Evolutionary conservation across 2,329 filamentous ascomycete species (phyloP).

Genomic region (Ceratocystis destructans): DNA sequence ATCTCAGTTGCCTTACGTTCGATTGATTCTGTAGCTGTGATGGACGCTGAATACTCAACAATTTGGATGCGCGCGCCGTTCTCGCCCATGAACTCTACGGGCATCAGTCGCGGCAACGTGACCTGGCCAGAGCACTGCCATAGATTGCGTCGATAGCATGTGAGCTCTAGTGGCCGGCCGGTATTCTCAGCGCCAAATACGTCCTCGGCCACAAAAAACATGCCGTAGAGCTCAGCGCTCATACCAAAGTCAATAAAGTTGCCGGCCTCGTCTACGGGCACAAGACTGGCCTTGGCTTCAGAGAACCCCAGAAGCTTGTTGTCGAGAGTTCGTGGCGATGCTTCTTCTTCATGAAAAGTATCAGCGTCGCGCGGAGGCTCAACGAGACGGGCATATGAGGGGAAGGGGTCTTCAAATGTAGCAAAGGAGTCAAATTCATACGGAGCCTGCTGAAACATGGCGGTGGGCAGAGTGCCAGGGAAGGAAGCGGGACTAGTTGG

Average conservation of each 20-base stretch:
- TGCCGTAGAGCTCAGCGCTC: slow-evolving; percentile 66
- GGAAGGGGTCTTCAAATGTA: slow-evolving; percentile 50
- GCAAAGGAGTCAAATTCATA: slow-evolving; percentile 13
- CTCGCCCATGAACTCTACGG: slow-evolving; percentile 11
- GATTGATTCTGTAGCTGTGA: slow-evolving; percentile 80
- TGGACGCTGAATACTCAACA: slow-evolving; percentile 63
- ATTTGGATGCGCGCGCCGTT: slow-evolving; percentile 47
- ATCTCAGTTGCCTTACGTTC: slow-evolving; percentile 87
- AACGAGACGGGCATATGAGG: slow-evolving; percentile 39
- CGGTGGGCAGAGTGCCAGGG: not conserved
- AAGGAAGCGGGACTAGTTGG: not conserved
- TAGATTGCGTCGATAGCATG: slow-evolving; percentile 86
- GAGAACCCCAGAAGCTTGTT: slow-evolving; percentile 66
- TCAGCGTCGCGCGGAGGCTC: slow-evolving; percentile 25
- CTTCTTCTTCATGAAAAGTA: slow-evolving; percentile 28
- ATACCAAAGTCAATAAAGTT: slow-evolving; percentile 51
- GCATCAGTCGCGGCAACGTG: slow-evolving; percentile 35
- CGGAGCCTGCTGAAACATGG: not conserved
- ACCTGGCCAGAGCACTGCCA: slow-evolving; percentile 90
- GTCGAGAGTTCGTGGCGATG: slow-evolving; percentile 44
- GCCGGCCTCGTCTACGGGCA: slow-evolving; percentile 52
- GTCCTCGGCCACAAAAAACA: slow-evolving; percentile 79
- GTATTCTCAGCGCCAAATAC: slow-evolving; percentile 51
- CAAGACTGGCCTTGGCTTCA: slow-evolving; percentile 44
- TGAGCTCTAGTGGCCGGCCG: slow-evolving; percentile 61